These are phyloP conservation scores for Lecanicillium sp. DNA, from an alignment of 2,329 filamentous ascomycete genomes.

Conservation along the genomic window DNA sequence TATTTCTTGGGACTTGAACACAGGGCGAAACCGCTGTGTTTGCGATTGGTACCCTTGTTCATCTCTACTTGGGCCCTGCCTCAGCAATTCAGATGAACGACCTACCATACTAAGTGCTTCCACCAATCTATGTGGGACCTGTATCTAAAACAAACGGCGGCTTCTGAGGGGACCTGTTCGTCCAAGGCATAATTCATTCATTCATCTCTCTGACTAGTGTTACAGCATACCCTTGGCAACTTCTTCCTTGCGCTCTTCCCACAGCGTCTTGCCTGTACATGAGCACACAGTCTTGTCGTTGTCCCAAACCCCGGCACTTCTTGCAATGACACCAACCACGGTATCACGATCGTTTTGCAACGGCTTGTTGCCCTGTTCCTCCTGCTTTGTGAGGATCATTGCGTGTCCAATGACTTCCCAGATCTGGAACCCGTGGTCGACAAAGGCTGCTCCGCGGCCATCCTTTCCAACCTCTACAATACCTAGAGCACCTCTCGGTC, in stretches of 20 bases:
- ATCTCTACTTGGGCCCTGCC: not conserved
- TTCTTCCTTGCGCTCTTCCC: conserved; percentile 92
- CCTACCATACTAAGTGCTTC: not conserved
- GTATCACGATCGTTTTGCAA: conserved; percentile 74
- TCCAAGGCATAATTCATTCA: not conserved
- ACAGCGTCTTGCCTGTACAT: conserved; percentile 94
- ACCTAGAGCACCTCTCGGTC: conserved; percentile 54
- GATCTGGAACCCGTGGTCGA: conserved; percentile 75
- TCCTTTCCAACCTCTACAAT: conserved; percentile 65
- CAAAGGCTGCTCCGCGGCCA: conserved; percentile 70
- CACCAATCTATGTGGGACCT: not conserved
- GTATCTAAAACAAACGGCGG: not conserved
- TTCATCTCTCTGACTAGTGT: not conserved
- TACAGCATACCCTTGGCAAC: conserved; percentile 82
- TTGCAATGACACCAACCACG: conserved; percentile 84
- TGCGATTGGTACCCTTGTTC: not conserved
- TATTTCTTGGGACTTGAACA: no score
- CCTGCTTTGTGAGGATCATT: conserved; percentile 69
- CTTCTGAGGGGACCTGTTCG: not conserved
- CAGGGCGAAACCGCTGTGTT: no score
- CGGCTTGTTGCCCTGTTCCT: conserved; percentile 46
- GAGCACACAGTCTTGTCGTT: conserved; percentile 98
- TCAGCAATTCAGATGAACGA: not conserved
- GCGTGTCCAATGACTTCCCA: conserved; percentile 96
- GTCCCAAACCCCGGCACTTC: conserved; percentile 97